Percentiles rank a stretch among this genome's conserved stretches.
phyloP scores from a whole-genome alignment of 345 rosid species.

The Zanthoxylum bungeanum region DNA sequence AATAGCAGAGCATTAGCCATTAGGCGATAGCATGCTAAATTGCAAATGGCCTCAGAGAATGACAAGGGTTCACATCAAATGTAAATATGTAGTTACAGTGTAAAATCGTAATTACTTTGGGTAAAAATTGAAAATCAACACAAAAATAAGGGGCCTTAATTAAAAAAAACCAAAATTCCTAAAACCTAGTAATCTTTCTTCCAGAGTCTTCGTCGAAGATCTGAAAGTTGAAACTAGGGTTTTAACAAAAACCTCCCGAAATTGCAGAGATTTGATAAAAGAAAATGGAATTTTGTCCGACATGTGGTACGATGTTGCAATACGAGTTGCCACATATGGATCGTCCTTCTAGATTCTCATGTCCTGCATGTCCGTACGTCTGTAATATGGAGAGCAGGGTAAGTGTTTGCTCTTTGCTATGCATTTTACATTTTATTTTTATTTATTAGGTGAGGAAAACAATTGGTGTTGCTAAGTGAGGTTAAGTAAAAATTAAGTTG shows the following conservation, averaged over 20 bases:
- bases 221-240: background rate
- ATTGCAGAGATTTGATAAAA: background rate
- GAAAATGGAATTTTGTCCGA: slow-evolving; percentile 61
- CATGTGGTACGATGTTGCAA: slow-evolving; percentile 48
- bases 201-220: background rate
- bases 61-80: background rate
- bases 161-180: background rate
- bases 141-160: background rate
- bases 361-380: slow-evolving; percentile 55
- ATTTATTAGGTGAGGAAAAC: no score
- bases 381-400: slow-evolving; percentile 44
- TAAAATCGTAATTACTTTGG: no score
- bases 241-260: background rate
- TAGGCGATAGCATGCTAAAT: no score
- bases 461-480: no score
- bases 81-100: background rate
- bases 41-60: no score
- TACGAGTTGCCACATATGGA: slow-evolving; percentile 45
- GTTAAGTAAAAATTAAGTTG: no score
- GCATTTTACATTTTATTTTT: no score
- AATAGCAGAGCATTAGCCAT: background rate
- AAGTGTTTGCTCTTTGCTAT: background rate
- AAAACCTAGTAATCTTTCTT: background rate
- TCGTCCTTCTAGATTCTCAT: slow-evolving; percentile 42
- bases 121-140: no score